Percentiles rank a stretch among this genome's conserved stretches.
phyloP scores from a whole-genome alignment of 2,329 filamentous ascomycete genomes.

The Lasiodiplodia hormozganensis region DNA sequence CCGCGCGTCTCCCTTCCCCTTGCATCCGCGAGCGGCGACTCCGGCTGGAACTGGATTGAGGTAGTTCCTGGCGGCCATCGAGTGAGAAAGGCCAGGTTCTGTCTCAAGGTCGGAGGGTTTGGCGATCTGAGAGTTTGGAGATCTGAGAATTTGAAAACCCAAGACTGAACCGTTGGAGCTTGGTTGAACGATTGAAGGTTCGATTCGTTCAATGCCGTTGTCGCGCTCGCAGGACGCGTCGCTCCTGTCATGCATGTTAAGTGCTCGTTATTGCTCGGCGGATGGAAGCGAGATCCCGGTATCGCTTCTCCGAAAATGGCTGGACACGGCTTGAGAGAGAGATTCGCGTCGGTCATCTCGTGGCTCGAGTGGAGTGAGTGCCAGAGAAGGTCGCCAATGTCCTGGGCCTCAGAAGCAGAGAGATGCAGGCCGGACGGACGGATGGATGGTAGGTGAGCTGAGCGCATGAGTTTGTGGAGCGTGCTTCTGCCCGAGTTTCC shows the following conservation, averaged over 20 bases:
- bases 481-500: neutral
- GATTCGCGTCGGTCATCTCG: neutral
- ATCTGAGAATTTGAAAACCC: neutral
- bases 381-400: neutral
- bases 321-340: too few species aligned
- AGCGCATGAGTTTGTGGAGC: neutral
- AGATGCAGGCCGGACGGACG: too few species aligned
- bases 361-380: neutral
- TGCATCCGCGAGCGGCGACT: neutral
- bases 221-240: neutral
- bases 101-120: neutral
- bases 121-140: neutral
- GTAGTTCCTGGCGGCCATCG: neutral
- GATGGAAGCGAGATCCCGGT: neutral
- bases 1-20: neutral
- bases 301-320: neutral
- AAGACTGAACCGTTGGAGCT: neutral
- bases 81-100: neutral
- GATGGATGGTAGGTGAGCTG: neutral
- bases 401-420: neutral
- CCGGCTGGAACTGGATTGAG: neutral
- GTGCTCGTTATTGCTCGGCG: neutral
- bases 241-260: neutral
- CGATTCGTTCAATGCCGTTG: neutral
- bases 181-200: neutral